Base-by-base conservation (phyloP, 768 basidiomycete genomes). In the Kwoniella europaea region DNA sequence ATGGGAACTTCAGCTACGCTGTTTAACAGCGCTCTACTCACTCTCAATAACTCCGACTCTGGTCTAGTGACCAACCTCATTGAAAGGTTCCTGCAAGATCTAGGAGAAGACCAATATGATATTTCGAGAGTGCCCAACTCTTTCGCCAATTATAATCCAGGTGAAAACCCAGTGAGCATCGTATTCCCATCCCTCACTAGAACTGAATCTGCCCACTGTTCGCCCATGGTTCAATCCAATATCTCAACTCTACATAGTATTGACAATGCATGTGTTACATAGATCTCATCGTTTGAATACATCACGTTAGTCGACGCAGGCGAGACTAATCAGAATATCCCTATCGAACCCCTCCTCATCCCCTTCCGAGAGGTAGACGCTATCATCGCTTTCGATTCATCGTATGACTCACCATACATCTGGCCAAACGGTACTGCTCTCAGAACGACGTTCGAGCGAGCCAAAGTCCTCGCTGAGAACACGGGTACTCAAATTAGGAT, bases 351-450 rank as follows among this genome's bases (percentile, higher is more conserved):
- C 1, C 83, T 92, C 29, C 87, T 94, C 65, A 89, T 92, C 29
- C 90, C 88, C 59, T 86, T 88, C 1, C 87, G 93, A 60, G 86
- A 80, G 0, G 75, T 94, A 53, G 93, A 95, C 76, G 88, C 91
- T 4, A 88, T 94, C 74, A 85, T 95, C 16, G 91, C 90, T 0
- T 84, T 92, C 20, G 93, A 94, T 76, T 87, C 87, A 24, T 84
- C 82, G 0, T 85, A 81, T 59, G 85, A 86, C 70, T 85, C 85
- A 4, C 76, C 76, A 4, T 82, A 82, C 68, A 86, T 83, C 67
- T 94, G 89, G 88, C 89, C 90, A 68, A 90, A 92, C 79, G 91
- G 90, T 0, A 87, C 88, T 1, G 83, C 87, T 1, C 85, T 88
- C 13, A 73, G 88, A 18, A 77, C 76, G 54, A 81, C 81, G 0